Evolutionary conservation across 345 rosid species (phyloP), one percentile per base, ranked within the genome.

Genomic region (Ceriops zippeliana): DNA sequence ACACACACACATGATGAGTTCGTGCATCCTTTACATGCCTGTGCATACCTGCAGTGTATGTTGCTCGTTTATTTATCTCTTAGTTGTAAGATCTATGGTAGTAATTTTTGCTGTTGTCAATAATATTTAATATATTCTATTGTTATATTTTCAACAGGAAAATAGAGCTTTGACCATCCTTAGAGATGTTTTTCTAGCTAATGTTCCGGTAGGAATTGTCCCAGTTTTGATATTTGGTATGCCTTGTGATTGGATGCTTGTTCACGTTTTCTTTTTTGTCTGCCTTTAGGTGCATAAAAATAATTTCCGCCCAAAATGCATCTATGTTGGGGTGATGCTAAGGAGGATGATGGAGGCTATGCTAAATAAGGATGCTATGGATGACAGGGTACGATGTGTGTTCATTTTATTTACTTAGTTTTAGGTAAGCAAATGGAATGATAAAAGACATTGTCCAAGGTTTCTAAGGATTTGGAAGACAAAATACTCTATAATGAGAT

Each of bases 261-360:
- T 35, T 82, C 64, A 76, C 71, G 26, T 73, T 22, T 15, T 62
- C 52, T 62, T 78, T 65, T 67, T 16, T 32, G 63, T 32, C 49
- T 76, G 38, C 60, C 56, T 68, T 56, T 63, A 91, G 98, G 95
- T 91, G 66, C 78, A 56, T 53, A 66, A 68, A 66, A 81, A 86
- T 72, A 91, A 89, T 80, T 88, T 88, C 72, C 96, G 84, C 53
- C 96, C 86, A 66, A 93, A 93, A 82, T 89, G 98, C 78, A 76
- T 89, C 59, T 93, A 93, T 83, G 98, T 89, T 73, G 96, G 88
- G 52, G 97, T 93, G 53, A 93, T 93, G 98, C 70, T 93, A 75
- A 85, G 98, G 77, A 85, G 97, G 71, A 87, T 93, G 86, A 77
- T 93, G 87, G 98, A 93, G 74, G 97, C 97, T 71, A 80, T 91